Evolutionary conservation across 2,329 filamentous ascomycete genomes (phyloP).

Genomic region (Penicillium sp.): DNA sequence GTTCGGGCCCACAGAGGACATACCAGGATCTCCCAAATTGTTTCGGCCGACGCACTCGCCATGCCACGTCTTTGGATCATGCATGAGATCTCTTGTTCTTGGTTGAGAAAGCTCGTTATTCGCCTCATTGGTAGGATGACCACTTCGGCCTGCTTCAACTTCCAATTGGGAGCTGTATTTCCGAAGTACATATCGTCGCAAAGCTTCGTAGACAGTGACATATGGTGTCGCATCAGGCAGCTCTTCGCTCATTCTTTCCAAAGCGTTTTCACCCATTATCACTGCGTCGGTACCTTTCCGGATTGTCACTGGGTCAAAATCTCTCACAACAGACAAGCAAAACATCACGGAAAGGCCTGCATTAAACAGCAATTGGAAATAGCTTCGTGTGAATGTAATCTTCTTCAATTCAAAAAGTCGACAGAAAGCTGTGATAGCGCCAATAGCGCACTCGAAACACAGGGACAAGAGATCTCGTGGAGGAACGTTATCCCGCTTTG

Average conservation of each 20-base stretch:
- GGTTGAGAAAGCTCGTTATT: too few relatives aligned
- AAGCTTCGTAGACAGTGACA: slow-evolving; percentile 21
- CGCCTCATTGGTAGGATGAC: too few relatives aligned
- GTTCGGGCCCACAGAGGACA: too few relatives aligned
- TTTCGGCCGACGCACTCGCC: too few relatives aligned
- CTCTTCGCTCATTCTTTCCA: slow-evolving; percentile 16
- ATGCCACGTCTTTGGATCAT: too few relatives aligned
- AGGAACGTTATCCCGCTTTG: slow-evolving; percentile 34
- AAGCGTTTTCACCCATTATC: slow-evolving; percentile 3
- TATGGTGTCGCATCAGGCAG: slow-evolving; percentile 21
- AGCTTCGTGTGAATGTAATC: slow-evolving; percentile 48
- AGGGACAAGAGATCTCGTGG: slow-evolving; percentile 32
- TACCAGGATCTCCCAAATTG: too few relatives aligned
- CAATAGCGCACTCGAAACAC: slow-evolving; percentile 37
- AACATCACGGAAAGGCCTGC: slow-evolving; percentile 43
- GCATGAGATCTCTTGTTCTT: too few relatives aligned
- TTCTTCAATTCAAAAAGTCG: slow-evolving; percentile 33
- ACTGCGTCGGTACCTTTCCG: slow-evolving; percentile 13
- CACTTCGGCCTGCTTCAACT: not conserved
- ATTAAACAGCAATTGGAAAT: slow-evolving; percentile 50
- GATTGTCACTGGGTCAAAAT: slow-evolving; percentile 6
- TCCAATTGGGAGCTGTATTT: slow-evolving; percentile 7
- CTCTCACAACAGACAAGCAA: slow-evolving; percentile 16
- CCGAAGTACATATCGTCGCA: slow-evolving; percentile 13
- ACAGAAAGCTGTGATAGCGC: slow-evolving; percentile 42